A percentile compares a stretch with the other conserved stretches of the same genome.
phyloP scores from a whole-genome alignment of 2,329 filamentous ascomycete genomes.

The Colletotrichum liriopes region DNA sequence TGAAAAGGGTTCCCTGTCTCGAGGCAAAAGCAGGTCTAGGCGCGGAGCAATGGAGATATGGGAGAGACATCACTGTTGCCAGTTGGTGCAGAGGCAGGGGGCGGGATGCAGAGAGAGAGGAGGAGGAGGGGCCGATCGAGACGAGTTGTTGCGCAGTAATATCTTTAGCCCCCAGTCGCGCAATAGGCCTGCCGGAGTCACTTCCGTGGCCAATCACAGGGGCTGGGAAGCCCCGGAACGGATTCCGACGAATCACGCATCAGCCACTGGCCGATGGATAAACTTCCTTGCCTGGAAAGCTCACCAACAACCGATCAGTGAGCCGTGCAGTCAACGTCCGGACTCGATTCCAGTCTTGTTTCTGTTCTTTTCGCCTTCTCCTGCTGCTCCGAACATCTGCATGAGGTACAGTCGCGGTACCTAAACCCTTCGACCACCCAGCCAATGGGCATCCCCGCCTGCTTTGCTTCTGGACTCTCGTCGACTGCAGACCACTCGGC shows the following conservation, averaged over 20 bases:
- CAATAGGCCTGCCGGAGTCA: not conserved
- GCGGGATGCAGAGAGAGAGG: not conserved
- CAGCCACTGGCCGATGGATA: constrained; percentile 5
- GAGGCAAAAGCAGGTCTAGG: too few species aligned
- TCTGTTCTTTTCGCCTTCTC: too few species aligned
- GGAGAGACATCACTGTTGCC: not conserved
- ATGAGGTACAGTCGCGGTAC: not conserved
- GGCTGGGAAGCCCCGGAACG: not conserved
- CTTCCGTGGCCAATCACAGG: not conserved
- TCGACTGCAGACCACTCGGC: not conserved
- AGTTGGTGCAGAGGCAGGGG: not conserved
- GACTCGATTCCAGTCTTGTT: not conserved
- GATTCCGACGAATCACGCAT: not conserved
- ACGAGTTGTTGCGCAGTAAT: too few species aligned
- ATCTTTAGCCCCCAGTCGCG: too few species aligned
- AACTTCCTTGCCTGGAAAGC: not conserved
- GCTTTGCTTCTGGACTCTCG: not conserved
- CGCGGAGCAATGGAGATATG: too few species aligned
- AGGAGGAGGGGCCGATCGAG: not conserved
- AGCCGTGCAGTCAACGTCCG: not conserved
- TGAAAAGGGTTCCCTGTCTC: not conserved
- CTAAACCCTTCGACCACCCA: not conserved
- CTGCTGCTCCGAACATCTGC: not conserved
- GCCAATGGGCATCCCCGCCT: not conserved
- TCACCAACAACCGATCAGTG: not conserved